Percentiles rank a stretch among this genome's conserved stretches.
Evolutionary conservation across 2,329 filamentous ascomycete genomes (phyloP).

Genomic region (Apiospora saccharicola): DNA sequence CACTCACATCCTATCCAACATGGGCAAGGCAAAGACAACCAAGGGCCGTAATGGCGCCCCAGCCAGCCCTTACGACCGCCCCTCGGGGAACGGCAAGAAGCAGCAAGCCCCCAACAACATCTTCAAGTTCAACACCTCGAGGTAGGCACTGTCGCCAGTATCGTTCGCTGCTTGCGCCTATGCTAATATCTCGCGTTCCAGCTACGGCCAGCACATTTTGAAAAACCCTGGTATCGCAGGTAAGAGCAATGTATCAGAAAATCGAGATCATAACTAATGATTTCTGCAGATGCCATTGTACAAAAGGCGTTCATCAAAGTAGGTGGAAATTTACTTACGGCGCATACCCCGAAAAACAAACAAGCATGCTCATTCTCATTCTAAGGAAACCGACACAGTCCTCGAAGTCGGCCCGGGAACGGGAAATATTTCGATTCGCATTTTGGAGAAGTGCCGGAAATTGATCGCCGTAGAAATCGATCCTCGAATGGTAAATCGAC

Average conservation of each 20-base stretch:
- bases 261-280: slow-evolving; percentile 39
- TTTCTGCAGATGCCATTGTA: slow-evolving; percentile 58
- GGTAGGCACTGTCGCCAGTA: background rate
- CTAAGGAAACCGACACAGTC: slow-evolving; percentile 19
- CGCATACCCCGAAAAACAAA: background rate
- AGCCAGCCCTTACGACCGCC: slow-evolving; percentile 52
- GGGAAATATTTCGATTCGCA: slow-evolving; percentile 85
- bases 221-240: slow-evolving; percentile 85
- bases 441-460: slow-evolving; percentile 86
- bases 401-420: slow-evolving; percentile 76
- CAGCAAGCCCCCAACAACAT: slow-evolving; percentile 72
- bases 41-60: slow-evolving; percentile 44
- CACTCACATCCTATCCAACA: slow-evolving; percentile 30
- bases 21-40: slow-evolving; percentile 51
- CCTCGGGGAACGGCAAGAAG: slow-evolving; percentile 34
- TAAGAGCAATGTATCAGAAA: slow-evolving; percentile 64
- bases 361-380: background rate
- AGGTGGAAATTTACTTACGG: background rate
- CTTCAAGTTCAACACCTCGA: slow-evolving; percentile 91
- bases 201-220: slow-evolving; percentile 89
- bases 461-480: slow-evolving; percentile 89
- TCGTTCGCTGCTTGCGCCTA: background rate
- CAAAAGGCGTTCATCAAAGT: slow-evolving; percentile 67
- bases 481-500: slow-evolving; percentile 70
- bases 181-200: slow-evolving; percentile 36